A percentile compares a stretch with the other conserved stretches of the same genome.
Evolutionary conservation across 768 basidiomycete species (phyloP).

Genomic region (Lepiota venenata): DNA sequence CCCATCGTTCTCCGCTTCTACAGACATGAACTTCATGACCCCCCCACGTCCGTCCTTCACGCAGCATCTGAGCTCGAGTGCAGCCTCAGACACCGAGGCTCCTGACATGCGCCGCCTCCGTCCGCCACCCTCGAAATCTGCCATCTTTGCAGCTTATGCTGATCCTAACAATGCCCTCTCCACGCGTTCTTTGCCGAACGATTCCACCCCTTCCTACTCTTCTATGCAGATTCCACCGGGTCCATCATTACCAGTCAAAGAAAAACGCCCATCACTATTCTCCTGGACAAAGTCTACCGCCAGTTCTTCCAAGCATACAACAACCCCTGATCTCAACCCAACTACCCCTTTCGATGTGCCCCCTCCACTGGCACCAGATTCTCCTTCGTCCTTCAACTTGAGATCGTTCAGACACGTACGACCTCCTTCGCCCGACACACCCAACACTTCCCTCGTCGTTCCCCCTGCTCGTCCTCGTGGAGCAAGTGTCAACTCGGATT

Average conservation of each 20-base stretch:
- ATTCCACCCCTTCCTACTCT: conserved; percentile 29
- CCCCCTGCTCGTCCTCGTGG: conserved; percentile 54
- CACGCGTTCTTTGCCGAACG: conserved; percentile 60
- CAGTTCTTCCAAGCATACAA: conserved; percentile 27
- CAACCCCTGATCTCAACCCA: conserved; percentile 19
- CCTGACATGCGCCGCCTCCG: conserved; percentile 38
- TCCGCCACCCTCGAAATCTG: conserved; percentile 62
- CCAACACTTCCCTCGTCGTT: conserved; percentile 28
- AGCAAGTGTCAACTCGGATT: conserved; percentile 56
- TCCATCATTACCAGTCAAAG: conserved; percentile 28
- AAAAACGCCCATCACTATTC: conserved; percentile 28
- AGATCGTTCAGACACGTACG: conserved; percentile 71
- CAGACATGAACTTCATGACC: conserved; percentile 13
- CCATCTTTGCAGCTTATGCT: conserved; percentile 58
- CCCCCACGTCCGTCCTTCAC: conserved; percentile 30
- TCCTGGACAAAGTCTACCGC: conserved; percentile 27
- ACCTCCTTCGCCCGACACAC: conserved; percentile 35
- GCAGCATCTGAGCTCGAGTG: conserved; percentile 30
- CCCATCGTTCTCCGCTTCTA: neutral
- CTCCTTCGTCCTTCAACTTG: conserved; percentile 59
- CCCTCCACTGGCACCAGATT: conserved; percentile 14
- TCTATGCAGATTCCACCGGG: conserved; percentile 19
- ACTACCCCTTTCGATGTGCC: conserved; percentile 18
- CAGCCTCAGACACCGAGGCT: conserved; percentile 42
- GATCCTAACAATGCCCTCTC: conserved; percentile 52